Conservation (phyloP, 2,329 filamentous ascomycete species). For the Fusarium sp. region DNA sequence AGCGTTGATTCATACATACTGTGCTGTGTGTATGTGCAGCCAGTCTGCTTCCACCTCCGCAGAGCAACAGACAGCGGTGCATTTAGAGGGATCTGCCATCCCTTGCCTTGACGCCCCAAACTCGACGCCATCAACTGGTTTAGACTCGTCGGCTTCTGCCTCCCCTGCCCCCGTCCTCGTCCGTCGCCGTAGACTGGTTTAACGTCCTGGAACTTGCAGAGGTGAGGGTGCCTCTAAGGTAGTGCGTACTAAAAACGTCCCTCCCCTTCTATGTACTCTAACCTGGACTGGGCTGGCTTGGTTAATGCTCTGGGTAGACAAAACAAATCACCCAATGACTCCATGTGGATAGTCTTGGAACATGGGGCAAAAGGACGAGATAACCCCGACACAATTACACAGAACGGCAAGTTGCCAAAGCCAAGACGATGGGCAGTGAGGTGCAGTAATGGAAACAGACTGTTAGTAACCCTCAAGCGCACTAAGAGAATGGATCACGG, state of each 20-base stretch:
- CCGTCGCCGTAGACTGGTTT: constrained; percentile 21
- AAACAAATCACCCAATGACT: constrained; percentile 13
- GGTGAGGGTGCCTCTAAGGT: constrained; percentile 32
- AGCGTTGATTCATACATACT: constrained; percentile 31
- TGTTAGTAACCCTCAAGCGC: constrained; percentile 10
- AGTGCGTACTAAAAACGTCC: constrained; percentile 22
- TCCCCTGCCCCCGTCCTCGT: constrained; percentile 33
- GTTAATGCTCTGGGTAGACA: constrained; percentile 11
- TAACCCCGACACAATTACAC: constrained; percentile 17
- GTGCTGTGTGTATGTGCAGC: constrained; percentile 19
- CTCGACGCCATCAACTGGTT: constrained; percentile 36
- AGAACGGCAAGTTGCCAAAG: neutral
- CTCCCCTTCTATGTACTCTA: constrained; percentile 20
- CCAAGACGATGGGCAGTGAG: neutral
- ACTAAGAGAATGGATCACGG: constrained; percentile 29
- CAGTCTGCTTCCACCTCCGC: constrained; percentile 10
- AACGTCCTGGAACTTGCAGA: constrained; percentile 37
- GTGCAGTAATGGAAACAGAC: constrained; percentile 23
- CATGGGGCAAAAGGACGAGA: constrained; percentile 11
- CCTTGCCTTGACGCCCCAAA: constrained; percentile 39
- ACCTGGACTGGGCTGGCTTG: constrained; percentile 9
- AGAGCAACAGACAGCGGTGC: constrained; percentile 1
- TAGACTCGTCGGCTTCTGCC: constrained; percentile 40
- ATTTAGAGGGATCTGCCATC: constrained; percentile 35
- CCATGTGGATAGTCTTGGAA: constrained; percentile 12